Conservation (phyloP, 306 rosid species). For the Casuarina glauca region DNA sequence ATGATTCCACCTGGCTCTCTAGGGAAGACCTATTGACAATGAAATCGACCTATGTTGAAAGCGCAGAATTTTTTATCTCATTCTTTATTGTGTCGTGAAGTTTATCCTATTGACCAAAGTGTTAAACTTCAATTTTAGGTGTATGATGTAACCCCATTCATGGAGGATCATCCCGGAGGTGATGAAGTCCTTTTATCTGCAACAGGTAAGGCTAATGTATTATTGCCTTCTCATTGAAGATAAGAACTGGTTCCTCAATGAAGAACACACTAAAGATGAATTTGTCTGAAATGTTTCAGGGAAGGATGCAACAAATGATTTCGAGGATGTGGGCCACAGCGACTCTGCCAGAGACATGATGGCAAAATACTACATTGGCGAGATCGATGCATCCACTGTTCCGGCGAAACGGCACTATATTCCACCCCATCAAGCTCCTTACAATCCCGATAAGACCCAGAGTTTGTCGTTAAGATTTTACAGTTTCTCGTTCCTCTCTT, state of each 20-base stretch:
- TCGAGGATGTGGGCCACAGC: slow-evolving; percentile 97
- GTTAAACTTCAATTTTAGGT: slow-evolving; percentile 44
- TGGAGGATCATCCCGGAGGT: slow-evolving; percentile 99
- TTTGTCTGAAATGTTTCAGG: slow-evolving; percentile 46
- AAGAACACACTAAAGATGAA: background rate
- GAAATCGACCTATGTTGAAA: background rate
- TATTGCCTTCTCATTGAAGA: slow-evolving; percentile 12
- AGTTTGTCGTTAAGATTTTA: slow-evolving; percentile 76
- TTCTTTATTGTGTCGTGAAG: background rate
- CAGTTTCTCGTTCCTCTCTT: slow-evolving; percentile 87
- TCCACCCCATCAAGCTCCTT: slow-evolving; percentile 56
- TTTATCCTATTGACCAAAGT: background rate
- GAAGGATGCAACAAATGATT: slow-evolving; percentile 92
- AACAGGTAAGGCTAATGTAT: slow-evolving; percentile 58
- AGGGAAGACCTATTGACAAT: background rate
- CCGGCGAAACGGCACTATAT: slow-evolving; percentile 48
- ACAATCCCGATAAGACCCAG: slow-evolving; percentile 74
- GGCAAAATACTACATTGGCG: slow-evolving; percentile 84
- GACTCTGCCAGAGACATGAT: slow-evolving; percentile 89
- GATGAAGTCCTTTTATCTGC: slow-evolving; percentile 84
- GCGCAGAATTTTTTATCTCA: background rate
- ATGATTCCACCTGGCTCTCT: background rate
- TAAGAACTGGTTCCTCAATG: background rate
- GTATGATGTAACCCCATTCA: slow-evolving; percentile 82
- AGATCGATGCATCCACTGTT: slow-evolving; percentile 69